Evolutionary conservation across 257 asterid genomes (phyloP), one percentile per base, ranked within the genome.

Genomic region (Jacaranda copaia): DNA sequence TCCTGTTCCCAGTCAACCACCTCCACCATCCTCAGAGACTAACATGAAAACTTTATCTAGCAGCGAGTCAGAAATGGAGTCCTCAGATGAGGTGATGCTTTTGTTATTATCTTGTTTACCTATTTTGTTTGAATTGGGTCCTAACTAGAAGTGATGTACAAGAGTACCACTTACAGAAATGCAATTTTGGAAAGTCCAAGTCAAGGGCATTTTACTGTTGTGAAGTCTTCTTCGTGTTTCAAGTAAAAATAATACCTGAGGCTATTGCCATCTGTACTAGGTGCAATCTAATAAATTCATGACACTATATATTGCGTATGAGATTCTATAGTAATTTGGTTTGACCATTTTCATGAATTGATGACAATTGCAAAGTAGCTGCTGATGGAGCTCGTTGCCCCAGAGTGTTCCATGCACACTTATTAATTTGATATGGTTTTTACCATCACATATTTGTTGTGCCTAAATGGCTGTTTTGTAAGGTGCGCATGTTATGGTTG

Each of bases 61-160:
- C 68, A 87, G 90, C 61, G 98, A 91, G 79, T 93, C 98, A 18
- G 99, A 95, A 88, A 83, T 93, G 94, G 96, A 88, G 88, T 95
- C 99, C 68, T 95, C 99, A 62, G 97, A 93, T 79, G 99, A 93
- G 97, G 98, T 94, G 67, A 75, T 73, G 6, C n/a, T 8, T 42
- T 42, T 42, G 55, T 35, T 67, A 32, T 77, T 73, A 46, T 61
- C 53, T 72, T 60, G 16, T 72, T 67, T 58, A 19, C 70, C 60
- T 51, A 8, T 52, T 60, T 76, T 53, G 64, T 52, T 74, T 43
- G 57, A 16, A 40, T 38, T 59, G 12, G 55, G 10, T 73, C 53
- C 60, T 40, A 20, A 58, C 36, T 32, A 63, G 15, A 68, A 56
- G 42, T 36, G 14, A 14, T 62, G 12, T 9, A 10, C 32, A 4